Evolutionary conservation across 164 flowering plant species (phyloP).

Genomic region (Chloranthus sessilifolius): DNA sequence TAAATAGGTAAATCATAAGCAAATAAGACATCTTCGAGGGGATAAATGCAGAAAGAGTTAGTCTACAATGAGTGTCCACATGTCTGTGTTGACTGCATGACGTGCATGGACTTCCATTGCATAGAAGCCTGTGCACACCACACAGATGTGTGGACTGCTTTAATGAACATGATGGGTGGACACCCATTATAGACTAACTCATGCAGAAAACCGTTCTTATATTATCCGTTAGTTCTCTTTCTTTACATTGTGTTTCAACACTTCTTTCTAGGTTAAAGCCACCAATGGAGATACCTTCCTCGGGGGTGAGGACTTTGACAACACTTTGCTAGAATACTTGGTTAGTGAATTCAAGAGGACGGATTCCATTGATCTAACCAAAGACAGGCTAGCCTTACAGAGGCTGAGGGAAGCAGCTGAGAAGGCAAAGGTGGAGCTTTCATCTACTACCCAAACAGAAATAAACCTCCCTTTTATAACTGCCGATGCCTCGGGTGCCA

Average conservation of each 20-base stretch:
- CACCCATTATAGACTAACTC: no score
- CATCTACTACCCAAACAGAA: slow-evolving; percentile 35
- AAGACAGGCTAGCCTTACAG: slow-evolving; percentile 30
- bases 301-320: slow-evolving; percentile 46
- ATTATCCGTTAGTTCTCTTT: slow-evolving; percentile 1
- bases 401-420: slow-evolving; percentile 37
- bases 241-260: not conserved
- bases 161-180: no score
- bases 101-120: no score
- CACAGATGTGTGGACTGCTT: no score
- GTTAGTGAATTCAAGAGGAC: slow-evolving; percentile 31
- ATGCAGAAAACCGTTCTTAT: no score
- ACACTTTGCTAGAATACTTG: slow-evolving; percentile 22
- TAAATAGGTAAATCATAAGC: no score
- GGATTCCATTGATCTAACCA: slow-evolving; percentile 26
- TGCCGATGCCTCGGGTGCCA: slow-evolving; percentile 38
- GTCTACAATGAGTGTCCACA: no score
- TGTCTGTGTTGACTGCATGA: no score
- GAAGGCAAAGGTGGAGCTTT: slow-evolving; percentile 38
- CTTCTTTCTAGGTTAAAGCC: slow-evolving; percentile 25
- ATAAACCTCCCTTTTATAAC: slow-evolving; percentile 41
- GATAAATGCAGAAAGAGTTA: no score
- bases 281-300: slow-evolving; percentile 40
- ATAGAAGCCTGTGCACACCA: no score
- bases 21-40: no score